Conservation (phyloP, 176 grass and related monocot genomes). For the Carex myosuroides region DNA sequence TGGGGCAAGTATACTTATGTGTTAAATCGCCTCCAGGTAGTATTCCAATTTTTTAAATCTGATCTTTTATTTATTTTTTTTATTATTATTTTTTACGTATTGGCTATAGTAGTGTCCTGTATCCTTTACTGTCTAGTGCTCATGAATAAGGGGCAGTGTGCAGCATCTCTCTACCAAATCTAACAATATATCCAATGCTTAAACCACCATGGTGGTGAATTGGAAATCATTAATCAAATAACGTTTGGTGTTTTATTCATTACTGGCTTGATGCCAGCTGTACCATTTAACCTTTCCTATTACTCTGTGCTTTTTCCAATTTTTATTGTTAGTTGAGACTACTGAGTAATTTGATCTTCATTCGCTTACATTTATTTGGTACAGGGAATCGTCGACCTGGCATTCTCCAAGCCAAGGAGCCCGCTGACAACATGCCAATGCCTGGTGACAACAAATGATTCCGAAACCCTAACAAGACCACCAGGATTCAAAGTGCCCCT, state of each 20-base stretch:
- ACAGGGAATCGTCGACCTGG: conserved; percentile 82
- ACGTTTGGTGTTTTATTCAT: background rate
- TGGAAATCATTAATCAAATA: background rate
- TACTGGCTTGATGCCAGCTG: background rate
- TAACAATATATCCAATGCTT: background rate
- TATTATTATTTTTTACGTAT: background rate
- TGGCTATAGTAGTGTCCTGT: background rate
- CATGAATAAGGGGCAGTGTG: background rate
- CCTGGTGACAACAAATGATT: conserved; percentile 35
- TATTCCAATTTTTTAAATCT: background rate
- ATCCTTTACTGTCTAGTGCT: background rate
- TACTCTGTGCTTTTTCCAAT: background rate
- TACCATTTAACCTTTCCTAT: background rate
- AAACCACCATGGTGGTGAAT: background rate
- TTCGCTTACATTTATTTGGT: background rate
- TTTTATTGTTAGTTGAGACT: background rate
- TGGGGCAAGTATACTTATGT: conserved; percentile 99
- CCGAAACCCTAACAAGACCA: conserved; percentile 22
- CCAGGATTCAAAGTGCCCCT: conserved; percentile 14
- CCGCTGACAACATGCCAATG: conserved; percentile 39
- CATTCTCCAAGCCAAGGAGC: conserved; percentile 64
- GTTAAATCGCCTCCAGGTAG: conserved; percentile 96
- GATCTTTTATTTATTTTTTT: background rate
- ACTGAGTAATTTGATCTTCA: background rate
- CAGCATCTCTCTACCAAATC: background rate